A percentile compares a stretch with the other conserved stretches of the same genome.
These are phyloP conservation scores for Diaporthe destruens DNA, from an alignment of 2,329 filamentous ascomycete genomes.

Conservation along the genomic window DNA sequence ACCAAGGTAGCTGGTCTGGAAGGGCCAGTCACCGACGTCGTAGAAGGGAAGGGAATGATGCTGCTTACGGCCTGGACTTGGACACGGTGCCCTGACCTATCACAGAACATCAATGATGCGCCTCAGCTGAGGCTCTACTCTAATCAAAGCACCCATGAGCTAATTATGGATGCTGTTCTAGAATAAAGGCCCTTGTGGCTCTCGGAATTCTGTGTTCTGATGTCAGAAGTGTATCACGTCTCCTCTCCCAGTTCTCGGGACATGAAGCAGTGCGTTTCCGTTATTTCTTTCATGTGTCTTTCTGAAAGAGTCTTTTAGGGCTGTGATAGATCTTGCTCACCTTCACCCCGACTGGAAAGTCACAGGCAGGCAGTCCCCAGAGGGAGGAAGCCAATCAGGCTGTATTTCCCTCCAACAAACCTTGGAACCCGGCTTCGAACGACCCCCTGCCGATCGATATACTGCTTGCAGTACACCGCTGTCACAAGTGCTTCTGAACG, in stretches of 20 bases:
- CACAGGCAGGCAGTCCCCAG: neutral
- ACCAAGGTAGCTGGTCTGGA: conserved; percentile 13
- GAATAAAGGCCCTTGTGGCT: conserved; percentile 10
- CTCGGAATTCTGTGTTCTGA: conserved; percentile 18
- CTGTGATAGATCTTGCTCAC: neutral
- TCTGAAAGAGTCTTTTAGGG: neutral
- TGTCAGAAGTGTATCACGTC: conserved; percentile 25
- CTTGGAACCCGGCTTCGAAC: neutral
- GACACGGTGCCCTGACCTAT: conserved; percentile 32
- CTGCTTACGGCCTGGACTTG: conserved; percentile 33
- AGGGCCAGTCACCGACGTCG: conserved; percentile 5
- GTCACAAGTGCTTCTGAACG: neutral
- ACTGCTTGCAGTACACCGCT: conserved; percentile 4
- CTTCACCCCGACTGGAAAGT: neutral
- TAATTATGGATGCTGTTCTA: conserved; percentile 33
- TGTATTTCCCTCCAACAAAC: neutral
- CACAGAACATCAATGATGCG: conserved; percentile 33
- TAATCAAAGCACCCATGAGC: conserved; percentile 14
- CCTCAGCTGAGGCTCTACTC: conserved; percentile 40
- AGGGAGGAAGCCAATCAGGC: neutral
- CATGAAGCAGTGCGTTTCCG: conserved; percentile 6
- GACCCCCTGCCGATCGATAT: conserved; percentile 25
- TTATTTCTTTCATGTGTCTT: neutral
- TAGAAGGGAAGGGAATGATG: conserved; percentile 6
- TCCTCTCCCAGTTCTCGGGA: neutral